Base-by-base conservation (phyloP, 441 rosid species). In the Kokia cookei region DNA sequence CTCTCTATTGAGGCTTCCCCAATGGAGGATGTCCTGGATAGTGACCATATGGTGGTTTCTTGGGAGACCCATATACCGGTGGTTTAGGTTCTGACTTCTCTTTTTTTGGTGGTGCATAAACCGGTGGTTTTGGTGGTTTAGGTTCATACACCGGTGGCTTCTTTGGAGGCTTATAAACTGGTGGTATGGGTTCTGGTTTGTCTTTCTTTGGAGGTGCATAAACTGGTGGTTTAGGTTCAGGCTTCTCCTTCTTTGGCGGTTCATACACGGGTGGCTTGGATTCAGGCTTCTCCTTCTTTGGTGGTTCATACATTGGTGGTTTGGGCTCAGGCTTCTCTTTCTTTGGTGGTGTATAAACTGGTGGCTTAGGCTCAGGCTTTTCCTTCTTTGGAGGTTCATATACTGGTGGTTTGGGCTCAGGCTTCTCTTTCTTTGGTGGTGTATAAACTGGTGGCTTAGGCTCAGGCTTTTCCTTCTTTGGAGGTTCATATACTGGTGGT, bases 21-120 rank as follows among this genome's bases (percentile, higher is more conserved):
- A 65, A 8, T n/a, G 77, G 77, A 11, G 73, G 73, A 68, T 78
- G 68, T 15, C 69, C 45, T 26, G 75, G 78, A 35, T 64, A 53
- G 32, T 40, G 35, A 47, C 73, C 73, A 42, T 71, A 57, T 1
- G 73, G 73, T 3, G 73, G 50, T 9, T 65, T 61, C 43, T 32
- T 61, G 1, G 63, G 63, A 26, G 17, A 22, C 24, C 24, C 55
- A 15, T 26, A 27, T 0, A 66, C 42, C 0, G 47, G 40, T 69
- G 78, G 73, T 4, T 69, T 47, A 6, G 78, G 62, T 22, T 57
- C 9, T 57, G 65, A 65, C 12, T 59, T 29, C 62, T 57, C 62
- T 10, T 66, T 27, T 58, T 43, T 67, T 5, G 54, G 76, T 1
- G 78, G 74, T 9, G 17, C 35, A 3, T 65, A 19, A 12, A 24